These are phyloP conservation scores for Clonostachys sp. DNA, from an alignment of 2,329 filamentous ascomycete species.

Conservation along the genomic window DNA sequence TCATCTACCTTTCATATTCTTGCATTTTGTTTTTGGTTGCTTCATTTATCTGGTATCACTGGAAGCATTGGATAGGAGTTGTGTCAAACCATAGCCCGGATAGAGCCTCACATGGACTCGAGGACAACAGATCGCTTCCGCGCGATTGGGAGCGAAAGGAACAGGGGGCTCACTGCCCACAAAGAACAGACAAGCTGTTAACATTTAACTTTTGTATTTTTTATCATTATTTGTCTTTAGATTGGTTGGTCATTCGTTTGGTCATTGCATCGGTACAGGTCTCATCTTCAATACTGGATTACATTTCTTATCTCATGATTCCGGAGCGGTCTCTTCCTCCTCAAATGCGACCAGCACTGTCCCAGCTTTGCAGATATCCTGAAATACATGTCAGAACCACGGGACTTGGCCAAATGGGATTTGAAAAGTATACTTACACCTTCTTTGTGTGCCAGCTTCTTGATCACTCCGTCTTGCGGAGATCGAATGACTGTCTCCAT, in stretches of 20 bases:
- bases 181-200: too few relatives aligned
- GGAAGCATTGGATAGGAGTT: too few relatives aligned
- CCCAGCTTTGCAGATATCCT: slow-evolving; percentile 77
- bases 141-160: too few relatives aligned
- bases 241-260: not conserved
- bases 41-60: too few relatives aligned
- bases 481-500: slow-evolving; percentile 83
- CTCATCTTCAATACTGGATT: too few relatives aligned
- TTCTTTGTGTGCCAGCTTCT: slow-evolving; percentile 69
- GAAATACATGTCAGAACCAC: slow-evolving; percentile 9
- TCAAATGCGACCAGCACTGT: slow-evolving; percentile 72
- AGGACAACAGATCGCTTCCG: too few relatives aligned
- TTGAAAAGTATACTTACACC: slow-evolving; percentile 50
- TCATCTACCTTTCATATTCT: too few relatives aligned
- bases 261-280: too few relatives aligned
- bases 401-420: not conserved
- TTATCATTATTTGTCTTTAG: not conserved
- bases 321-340: slow-evolving; percentile 30
- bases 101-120: too few relatives aligned
- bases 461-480: slow-evolving; percentile 66
- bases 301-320: slow-evolving; percentile 10
- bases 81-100: too few relatives aligned
- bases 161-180: too few relatives aligned
- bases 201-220: not conserved
- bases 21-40: too few relatives aligned